Evolutionary conservation across 140 eudicot species (phyloP).

Genomic region (Senecio squalidus): DNA sequence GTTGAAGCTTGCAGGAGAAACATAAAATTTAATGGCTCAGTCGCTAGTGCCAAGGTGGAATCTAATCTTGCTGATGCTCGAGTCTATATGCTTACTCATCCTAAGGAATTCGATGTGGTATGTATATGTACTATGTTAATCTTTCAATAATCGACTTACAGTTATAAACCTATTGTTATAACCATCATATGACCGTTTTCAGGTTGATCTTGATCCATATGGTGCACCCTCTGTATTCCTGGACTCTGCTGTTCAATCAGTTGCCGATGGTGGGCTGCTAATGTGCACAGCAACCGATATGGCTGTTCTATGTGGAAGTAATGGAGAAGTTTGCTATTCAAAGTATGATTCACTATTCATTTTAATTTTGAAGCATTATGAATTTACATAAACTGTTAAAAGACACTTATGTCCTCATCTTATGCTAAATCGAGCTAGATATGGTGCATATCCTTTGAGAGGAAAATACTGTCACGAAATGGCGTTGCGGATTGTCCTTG

Average conservation of each 20-base stretch:
- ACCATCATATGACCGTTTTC: conserved; percentile 9
- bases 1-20: conserved; percentile 98
- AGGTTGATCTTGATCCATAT: conserved; percentile 99
- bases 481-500: conserved; percentile 97
- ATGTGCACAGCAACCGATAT: conserved; percentile 99
- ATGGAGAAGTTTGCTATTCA: conserved; percentile 97
- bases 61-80: conserved; percentile 92
- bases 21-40: conserved; percentile 85
- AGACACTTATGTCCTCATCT: conserved; percentile 10
- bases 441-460: conserved; percentile 90
- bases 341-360: conserved; percentile 44
- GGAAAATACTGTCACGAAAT: conserved; percentile 94
- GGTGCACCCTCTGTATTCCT: conserved; percentile 96
- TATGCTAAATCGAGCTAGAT: conserved; percentile 43
- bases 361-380: background rate
- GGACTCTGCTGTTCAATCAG: conserved; percentile 96
- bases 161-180: background rate
- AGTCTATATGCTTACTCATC: conserved; percentile 96
- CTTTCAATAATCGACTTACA: background rate
- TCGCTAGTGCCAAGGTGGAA: conserved; percentile 80
- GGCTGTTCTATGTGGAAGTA: conserved; percentile 97
- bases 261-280: conserved; percentile 90
- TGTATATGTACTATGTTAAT: conserved; percentile 11
- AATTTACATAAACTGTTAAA: background rate
- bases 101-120: conserved; percentile 98